Evolutionary conservation across 345 rosid genomes (phyloP).

Genomic region (Salix arbutifolia): DNA sequence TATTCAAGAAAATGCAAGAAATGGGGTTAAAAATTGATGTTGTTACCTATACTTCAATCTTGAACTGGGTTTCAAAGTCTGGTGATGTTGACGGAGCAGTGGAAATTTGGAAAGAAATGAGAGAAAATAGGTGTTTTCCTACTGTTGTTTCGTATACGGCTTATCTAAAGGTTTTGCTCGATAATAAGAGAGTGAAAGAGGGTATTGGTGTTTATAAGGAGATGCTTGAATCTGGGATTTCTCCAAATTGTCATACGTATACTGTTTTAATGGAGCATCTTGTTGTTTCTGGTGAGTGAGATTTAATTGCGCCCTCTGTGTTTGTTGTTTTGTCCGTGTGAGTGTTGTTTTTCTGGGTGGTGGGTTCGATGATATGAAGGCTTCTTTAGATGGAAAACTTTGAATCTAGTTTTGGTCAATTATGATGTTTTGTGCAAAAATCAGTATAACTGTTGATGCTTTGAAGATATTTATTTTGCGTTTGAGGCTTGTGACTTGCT

Average conservation of each 20-base stretch:
- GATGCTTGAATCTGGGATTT: slow-evolving; percentile 52
- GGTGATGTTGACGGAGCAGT: slow-evolving; percentile 66
- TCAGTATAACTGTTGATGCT: neutral
- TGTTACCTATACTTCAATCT: slow-evolving; percentile 68
- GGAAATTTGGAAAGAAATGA: slow-evolving; percentile 72
- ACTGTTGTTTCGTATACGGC: slow-evolving; percentile 79
- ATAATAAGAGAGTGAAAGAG: slow-evolving; percentile 50
- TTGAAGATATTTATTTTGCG: neutral
- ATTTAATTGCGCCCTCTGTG: slow-evolving; percentile 23
- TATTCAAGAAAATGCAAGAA: slow-evolving; percentile 59
- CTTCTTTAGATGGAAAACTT: neutral
- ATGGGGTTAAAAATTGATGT: slow-evolving; percentile 56
- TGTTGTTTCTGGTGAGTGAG: slow-evolving; percentile 46
- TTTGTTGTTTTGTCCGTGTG: slow-evolving; percentile 38
- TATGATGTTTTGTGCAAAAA: neutral
- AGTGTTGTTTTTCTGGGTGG: neutral
- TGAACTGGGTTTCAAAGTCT: slow-evolving; percentile 71
- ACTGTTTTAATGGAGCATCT: slow-evolving; percentile 81
- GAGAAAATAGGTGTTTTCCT: slow-evolving; percentile 41
- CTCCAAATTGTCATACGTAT: slow-evolving; percentile 76
- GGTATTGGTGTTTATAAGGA: slow-evolving; percentile 63
- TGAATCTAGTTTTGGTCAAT: neutral
- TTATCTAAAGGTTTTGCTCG: slow-evolving; percentile 74
- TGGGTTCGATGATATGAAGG: neutral
- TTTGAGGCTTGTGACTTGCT: neutral